phyloP scores from a whole-genome alignment of 352 stramenopile genomes.

The Phytophthora nicotianae region DNA sequence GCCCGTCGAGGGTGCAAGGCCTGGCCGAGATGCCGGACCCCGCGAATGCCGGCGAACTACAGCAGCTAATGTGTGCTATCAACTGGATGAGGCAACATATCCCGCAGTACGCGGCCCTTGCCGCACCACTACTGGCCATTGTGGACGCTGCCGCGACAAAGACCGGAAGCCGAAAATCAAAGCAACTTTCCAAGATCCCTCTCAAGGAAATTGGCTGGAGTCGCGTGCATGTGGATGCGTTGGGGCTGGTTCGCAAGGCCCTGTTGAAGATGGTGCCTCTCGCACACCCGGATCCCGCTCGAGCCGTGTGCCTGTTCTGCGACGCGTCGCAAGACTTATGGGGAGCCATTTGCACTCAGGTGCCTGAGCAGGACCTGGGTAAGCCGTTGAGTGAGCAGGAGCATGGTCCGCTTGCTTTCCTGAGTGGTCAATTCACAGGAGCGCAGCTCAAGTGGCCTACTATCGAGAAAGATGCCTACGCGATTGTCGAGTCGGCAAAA shows the following conservation, averaged over 20 bases:
- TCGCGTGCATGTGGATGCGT: neutral
- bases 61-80: conserved; percentile 15
- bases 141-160: neutral
- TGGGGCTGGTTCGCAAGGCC: neutral
- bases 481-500: conserved; percentile 14
- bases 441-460: conserved; percentile 12
- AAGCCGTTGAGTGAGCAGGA: conserved; percentile 7
- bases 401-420: conserved; percentile 6
- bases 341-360: conserved; percentile 1
- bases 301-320: conserved; percentile 3
- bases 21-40: conserved; percentile 10
- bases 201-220: conserved; percentile 1
- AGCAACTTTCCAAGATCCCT: neutral
- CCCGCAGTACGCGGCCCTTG: neutral
- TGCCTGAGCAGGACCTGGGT: conserved; percentile 1
- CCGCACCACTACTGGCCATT: neutral
- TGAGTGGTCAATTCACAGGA: conserved; percentile 11
- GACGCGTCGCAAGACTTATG: conserved; percentile 13
- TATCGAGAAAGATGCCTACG: conserved; percentile 29
- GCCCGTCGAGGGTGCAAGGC: conserved; percentile 7
- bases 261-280: conserved; percentile 7
- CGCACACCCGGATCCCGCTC: conserved; percentile 1
- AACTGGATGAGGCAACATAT: conserved; percentile 20
- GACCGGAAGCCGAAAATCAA: conserved; percentile 3
- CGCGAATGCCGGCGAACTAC: neutral